A percentile compares a stretch with the other conserved stretches of the same genome.
phyloP scores from a whole-genome alignment of 352 stramenopile species.

The Globisporangium barbulae region DNA sequence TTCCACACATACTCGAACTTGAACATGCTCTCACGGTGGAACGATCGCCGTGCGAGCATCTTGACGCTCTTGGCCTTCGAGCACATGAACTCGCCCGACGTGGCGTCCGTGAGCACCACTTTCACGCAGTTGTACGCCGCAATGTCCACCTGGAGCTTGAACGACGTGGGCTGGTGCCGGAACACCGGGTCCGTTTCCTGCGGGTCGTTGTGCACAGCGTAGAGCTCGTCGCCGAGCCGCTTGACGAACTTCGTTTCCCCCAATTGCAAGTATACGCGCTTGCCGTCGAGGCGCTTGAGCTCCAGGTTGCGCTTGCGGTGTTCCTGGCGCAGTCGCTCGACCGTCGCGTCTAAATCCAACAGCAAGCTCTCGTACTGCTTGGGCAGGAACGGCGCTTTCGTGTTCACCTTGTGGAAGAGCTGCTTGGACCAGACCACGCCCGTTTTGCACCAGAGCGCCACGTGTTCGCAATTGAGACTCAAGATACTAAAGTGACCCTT shows the following conservation, averaged over 20 bases:
- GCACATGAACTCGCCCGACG: slow-evolving; percentile 40
- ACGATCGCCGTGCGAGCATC: slow-evolving; percentile 32
- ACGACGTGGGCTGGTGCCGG: slow-evolving; percentile 50
- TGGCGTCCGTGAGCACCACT: slow-evolving; percentile 42
- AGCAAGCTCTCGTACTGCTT: slow-evolving; percentile 31
- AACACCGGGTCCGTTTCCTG: slow-evolving; percentile 61
- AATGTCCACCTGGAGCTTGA: slow-evolving; percentile 36
- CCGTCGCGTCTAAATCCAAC: slow-evolving; percentile 28
- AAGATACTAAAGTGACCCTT: slow-evolving; percentile 73
- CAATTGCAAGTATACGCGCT: slow-evolving; percentile 53
- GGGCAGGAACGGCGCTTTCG: slow-evolving; percentile 46
- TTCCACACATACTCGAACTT: slow-evolving; percentile 67
- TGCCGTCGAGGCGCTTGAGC: slow-evolving; percentile 32
- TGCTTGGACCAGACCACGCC: slow-evolving; percentile 76
- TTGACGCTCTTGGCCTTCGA: slow-evolving; percentile 55
- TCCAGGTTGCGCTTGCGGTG: slow-evolving; percentile 28
- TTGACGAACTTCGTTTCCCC: slow-evolving; percentile 46
- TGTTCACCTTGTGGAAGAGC: slow-evolving; percentile 45
- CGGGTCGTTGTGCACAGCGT: slow-evolving; percentile 54
- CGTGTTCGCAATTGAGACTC: slow-evolving; percentile 73
- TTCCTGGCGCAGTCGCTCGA: slow-evolving; percentile 32
- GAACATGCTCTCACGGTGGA: slow-evolving; percentile 63
- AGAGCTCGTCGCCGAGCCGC: slow-evolving; percentile 45
- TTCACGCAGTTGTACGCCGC: slow-evolving; percentile 56
- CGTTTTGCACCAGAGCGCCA: slow-evolving; percentile 75